Evolutionary conservation across 257 asterid species (phyloP).

Genomic region (Phtheirospermum japonicum): DNA sequence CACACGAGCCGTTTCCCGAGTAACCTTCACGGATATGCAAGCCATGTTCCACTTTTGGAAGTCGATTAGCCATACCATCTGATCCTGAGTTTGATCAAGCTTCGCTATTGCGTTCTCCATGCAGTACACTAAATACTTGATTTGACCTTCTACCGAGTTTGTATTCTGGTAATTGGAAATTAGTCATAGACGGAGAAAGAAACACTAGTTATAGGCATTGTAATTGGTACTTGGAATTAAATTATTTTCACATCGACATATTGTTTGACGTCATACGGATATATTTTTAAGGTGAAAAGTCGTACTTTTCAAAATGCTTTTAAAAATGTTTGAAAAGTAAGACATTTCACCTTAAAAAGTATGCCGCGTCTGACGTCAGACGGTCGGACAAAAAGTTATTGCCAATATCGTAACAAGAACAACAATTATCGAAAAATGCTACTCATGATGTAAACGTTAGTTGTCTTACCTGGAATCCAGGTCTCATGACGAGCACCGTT

Average conservation of each 20-base stretch:
- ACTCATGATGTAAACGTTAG: not conserved
- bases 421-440: not conserved
- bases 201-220: too few species aligned
- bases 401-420: not conserved
- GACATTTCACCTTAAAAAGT: too few species aligned
- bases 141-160: slow-evolving; percentile 46
- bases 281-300: too few species aligned
- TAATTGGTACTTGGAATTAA: too few species aligned
- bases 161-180: slow-evolving; percentile 36
- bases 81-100: slow-evolving; percentile 47
- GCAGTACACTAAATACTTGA: slow-evolving; percentile 56
- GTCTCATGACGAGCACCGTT: slow-evolving; percentile 62
- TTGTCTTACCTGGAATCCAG: slow-evolving; percentile 48
- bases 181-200: too few species aligned
- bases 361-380: too few species aligned
- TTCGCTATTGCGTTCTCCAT: slow-evolving; percentile 58
- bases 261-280: too few species aligned
- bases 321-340: too few species aligned
- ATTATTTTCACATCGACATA: too few species aligned
- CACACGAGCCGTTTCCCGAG: slow-evolving; percentile 54
- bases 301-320: too few species aligned
- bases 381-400: too few species aligned
- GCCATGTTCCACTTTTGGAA: slow-evolving; percentile 55
- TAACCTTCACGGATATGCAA: slow-evolving; percentile 48
- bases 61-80: slow-evolving; percentile 71